Conservation (phyloP, 2,329 filamentous ascomycete genomes). For the Pyricularia grisea region DNA sequence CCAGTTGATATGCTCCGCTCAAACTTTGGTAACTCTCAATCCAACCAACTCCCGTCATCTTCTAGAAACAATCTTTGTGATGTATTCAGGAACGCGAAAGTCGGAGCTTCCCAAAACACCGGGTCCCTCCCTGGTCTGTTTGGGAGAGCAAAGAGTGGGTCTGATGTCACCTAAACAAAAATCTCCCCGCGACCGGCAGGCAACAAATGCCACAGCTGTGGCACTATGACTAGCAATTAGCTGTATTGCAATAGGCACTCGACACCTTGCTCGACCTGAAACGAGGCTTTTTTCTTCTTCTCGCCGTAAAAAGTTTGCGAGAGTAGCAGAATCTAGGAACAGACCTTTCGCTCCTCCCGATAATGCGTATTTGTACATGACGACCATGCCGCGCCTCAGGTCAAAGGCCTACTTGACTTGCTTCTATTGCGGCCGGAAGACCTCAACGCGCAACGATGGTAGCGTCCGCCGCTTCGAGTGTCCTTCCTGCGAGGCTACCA, state of each 20-base stretch:
- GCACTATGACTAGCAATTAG: neutral
- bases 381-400: conserved; percentile 33
- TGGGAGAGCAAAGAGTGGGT: neutral
- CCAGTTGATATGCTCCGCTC: neutral
- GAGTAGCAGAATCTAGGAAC: neutral
- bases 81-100: neutral
- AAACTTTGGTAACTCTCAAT: too few relatives aligned
- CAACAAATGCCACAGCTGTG: neutral
- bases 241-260: neutral
- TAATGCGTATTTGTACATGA: neutral
- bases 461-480: conserved; percentile 61
- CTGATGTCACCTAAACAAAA: neutral
- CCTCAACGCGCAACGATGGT: conserved; percentile 48
- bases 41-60: too few relatives aligned
- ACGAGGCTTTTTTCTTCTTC: neutral
- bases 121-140: neutral
- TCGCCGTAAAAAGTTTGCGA: neutral
- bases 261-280: neutral
- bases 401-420: conserved; percentile 47
- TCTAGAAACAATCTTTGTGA: neutral
- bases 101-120: neutral
- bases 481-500: conserved; percentile 71
- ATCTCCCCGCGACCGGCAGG: neutral
- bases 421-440: conserved; percentile 75
- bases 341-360: neutral